Base-by-base conservation (phyloP, 306 rosid species). In the Delonix regia region DNA sequence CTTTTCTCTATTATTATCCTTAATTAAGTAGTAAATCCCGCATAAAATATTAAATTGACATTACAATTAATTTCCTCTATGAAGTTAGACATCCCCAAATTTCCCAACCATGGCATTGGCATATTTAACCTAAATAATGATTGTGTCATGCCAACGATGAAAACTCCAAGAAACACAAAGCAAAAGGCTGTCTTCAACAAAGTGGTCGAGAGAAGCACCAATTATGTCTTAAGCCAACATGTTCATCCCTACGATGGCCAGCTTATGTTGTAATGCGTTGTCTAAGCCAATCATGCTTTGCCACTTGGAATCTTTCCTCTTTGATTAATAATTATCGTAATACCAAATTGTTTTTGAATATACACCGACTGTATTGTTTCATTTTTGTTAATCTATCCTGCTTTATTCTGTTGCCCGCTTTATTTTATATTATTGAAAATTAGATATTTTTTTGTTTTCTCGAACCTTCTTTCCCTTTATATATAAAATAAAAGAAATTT, bases 201-300 rank as follows among this genome's bases (percentile, higher is more conserved):
- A 28, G 38, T 15, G n/a, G 12, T 10, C 1, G 3, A 2, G 85
- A 48, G 83, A 21, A 44, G 59, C 75, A 75, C 42, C 79, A 47
- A 56, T 67, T 15, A 51, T 59, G 63, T 78, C 61, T 9, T 30
- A 33, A 10, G 76, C 30, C 30, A 39, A 48, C 76, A 51, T 71
- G 63, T 33, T 33, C 28, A 27, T 55, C 8, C n/a, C n/a, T 51
- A 61, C 12, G 53, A 69, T 74, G 80, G 51, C 1, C 18, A 24
- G 13, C 42, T 52, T 8, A 13, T 45, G 80, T 70, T 67, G 77
- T 48, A 13, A 45, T 84, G 83, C 78, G 74, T 73, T 84, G 83
- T 81, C 75, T 44, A 84, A 6, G 13, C 44, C 77, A 39, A 65
- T 53, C 14, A 5, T 21, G 12, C 73, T 9, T 22, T 11, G 47